phyloP scores from a whole-genome alignment of 768 basidiomycete genomes.

The Sporobolomyces phaffii region DNA sequence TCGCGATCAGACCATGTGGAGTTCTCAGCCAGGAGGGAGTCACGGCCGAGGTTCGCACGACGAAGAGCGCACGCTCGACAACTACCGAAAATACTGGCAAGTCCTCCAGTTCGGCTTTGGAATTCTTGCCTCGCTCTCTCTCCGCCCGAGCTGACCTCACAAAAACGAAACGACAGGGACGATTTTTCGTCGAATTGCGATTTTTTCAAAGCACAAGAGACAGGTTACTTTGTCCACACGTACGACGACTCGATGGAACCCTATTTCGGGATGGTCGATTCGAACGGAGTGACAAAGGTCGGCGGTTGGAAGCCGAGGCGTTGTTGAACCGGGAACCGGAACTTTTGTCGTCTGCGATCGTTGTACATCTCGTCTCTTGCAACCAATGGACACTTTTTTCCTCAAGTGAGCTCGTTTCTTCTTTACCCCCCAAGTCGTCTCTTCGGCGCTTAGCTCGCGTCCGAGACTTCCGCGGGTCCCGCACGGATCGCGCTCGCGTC shows the following conservation, averaged over 20 bases:
- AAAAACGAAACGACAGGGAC: background rate
- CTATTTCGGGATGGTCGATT: slow-evolving; percentile 17
- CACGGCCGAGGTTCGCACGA: slow-evolving; percentile 17
- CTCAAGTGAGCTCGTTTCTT: no score
- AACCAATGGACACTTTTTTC: no score
- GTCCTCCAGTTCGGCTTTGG: background rate
- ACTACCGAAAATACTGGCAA: slow-evolving; percentile 17
- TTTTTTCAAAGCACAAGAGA: slow-evolving; percentile 3
- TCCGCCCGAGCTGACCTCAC: background rate
- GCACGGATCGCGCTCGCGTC: no score
- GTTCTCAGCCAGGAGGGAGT: background rate
- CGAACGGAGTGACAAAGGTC: slow-evolving; percentile 9
- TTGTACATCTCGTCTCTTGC: background rate
- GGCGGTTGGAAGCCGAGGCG: background rate
- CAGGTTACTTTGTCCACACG: slow-evolving; percentile 23
- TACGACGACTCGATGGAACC: slow-evolving; percentile 14
- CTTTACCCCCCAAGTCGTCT: no score
- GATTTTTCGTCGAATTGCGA: slow-evolving; percentile 12
- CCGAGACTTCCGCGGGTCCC: no score
- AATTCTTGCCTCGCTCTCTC: background rate
- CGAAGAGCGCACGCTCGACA: background rate
- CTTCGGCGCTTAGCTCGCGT: no score
- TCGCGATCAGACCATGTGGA: slow-evolving; percentile 28
- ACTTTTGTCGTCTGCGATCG: no score
- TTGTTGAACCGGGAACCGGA: background rate